These are phyloP conservation scores for Tolypocladium nubicola DNA, from an alignment of 2,329 filamentous ascomycete species.

Conservation along the genomic window DNA sequence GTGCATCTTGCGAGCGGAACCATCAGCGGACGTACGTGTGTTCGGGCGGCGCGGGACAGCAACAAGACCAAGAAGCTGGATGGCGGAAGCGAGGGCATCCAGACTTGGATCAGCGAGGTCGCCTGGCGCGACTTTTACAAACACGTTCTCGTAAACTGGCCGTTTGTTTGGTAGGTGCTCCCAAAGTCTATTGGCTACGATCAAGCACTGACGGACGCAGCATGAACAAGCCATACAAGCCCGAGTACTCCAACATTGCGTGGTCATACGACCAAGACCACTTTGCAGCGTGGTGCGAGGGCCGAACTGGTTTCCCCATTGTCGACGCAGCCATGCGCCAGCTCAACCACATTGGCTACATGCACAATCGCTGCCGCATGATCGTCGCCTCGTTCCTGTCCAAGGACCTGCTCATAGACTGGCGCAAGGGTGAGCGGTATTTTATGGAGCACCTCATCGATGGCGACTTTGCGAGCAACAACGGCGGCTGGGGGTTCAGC, in stretches of 20 bases:
- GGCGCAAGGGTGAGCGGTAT: constrained; percentile 69
- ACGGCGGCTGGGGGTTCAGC: constrained; percentile 47
- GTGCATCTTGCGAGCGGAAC: constrained; percentile 63
- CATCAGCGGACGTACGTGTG: constrained; percentile 55
- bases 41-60: constrained; percentile 49
- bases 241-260: constrained; percentile 68
- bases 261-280: constrained; percentile 67
- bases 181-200: no score
- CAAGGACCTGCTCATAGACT: constrained; percentile 74
- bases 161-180: constrained; percentile 57
- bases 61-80: constrained; percentile 58
- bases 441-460: constrained; percentile 78
- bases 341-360: constrained; percentile 55
- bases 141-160: constrained; percentile 77
- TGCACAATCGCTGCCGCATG: constrained; percentile 84
- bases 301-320: constrained; percentile 69
- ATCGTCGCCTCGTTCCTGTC: constrained; percentile 69
- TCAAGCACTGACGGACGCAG: constrained; percentile 9
- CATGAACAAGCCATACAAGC: constrained; percentile 60
- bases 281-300: constrained; percentile 65
- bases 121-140: constrained; percentile 87
- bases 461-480: constrained; percentile 72
- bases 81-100: constrained; percentile 53
- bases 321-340: constrained; percentile 84
- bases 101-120: constrained; percentile 70